phyloP scores from a whole-genome alignment of 202 grass and related monocot genomes.

The Bolboschoenoplectus hybrid region DNA sequence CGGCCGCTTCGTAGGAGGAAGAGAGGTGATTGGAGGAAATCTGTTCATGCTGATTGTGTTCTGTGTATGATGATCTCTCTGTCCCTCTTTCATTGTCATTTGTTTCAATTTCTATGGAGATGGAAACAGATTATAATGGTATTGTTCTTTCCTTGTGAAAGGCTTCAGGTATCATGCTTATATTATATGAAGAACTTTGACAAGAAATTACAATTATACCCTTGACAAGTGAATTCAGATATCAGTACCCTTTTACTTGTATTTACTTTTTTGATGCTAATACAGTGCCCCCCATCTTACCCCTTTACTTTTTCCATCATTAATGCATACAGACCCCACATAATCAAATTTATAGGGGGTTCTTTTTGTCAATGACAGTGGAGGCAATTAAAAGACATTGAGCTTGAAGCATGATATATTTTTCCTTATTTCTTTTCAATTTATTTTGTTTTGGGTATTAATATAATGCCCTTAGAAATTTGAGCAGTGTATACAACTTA shows the following conservation, averaged over 20 bases:
- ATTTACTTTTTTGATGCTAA: no score
- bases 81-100: conserved; percentile 3
- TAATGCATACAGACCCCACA: no score
- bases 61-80: neutral
- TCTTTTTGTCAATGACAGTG: no score
- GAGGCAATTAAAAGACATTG: no score
- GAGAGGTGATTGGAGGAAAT: conserved; percentile 56
- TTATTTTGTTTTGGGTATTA: no score
- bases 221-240: conserved; percentile 6
- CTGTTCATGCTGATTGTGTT: conserved; percentile 21
- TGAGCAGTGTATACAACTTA: no score
- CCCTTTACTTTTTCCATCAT: no score
- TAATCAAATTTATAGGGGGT: no score
- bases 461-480: no score
- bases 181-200: conserved; percentile 33
- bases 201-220: conserved; percentile 25
- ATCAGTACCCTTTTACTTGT: neutral
- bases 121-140: neutral
- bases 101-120: conserved; percentile 1
- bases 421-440: no score
- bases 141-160: conserved; percentile 27
- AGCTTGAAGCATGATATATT: no score
- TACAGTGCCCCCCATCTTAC: no score
- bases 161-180: conserved; percentile 7
- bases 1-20: conserved; percentile 25